phyloP scores from a whole-genome alignment of 2,329 filamentous ascomycete species.

The Aspergillus tamarii region DNA sequence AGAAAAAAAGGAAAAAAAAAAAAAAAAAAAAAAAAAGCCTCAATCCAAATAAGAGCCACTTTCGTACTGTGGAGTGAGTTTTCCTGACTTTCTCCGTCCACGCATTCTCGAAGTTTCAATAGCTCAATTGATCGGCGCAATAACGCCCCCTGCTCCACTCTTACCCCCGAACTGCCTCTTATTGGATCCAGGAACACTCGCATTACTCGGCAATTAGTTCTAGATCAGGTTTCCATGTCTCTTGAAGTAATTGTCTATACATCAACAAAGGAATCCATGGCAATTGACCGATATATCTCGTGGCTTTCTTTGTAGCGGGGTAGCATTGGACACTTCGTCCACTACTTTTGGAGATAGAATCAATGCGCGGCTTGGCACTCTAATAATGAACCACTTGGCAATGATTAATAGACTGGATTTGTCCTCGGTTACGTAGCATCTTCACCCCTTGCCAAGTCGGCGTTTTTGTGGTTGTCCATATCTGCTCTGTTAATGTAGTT shows the following conservation, averaged over 20 bases:
- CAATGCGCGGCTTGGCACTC: too few relatives aligned
- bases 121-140: neutral
- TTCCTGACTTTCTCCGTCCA: neutral
- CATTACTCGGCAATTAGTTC: neutral
- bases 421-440: neutral
- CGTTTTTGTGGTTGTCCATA: too few relatives aligned
- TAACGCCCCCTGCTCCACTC: neutral
- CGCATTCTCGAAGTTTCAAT: neutral
- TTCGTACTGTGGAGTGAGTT: neutral
- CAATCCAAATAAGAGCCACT: neutral
- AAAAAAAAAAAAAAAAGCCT: neutral
- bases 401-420: neutral
- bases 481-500: neutral
- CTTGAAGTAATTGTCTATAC: neutral
- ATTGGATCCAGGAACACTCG: neutral
- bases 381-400: neutral
- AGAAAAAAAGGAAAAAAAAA: neutral
- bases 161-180: neutral
- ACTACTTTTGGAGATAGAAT: too few relatives aligned
- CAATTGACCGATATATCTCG: too few relatives aligned
- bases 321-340: neutral
- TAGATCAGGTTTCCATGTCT: neutral
- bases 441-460: too few relatives aligned
- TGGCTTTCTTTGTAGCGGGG: neutral
- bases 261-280: too few relatives aligned